Evolutionary conservation across 148 eudicot species (phyloP).

Genomic region (Diospyros kaki): DNA sequence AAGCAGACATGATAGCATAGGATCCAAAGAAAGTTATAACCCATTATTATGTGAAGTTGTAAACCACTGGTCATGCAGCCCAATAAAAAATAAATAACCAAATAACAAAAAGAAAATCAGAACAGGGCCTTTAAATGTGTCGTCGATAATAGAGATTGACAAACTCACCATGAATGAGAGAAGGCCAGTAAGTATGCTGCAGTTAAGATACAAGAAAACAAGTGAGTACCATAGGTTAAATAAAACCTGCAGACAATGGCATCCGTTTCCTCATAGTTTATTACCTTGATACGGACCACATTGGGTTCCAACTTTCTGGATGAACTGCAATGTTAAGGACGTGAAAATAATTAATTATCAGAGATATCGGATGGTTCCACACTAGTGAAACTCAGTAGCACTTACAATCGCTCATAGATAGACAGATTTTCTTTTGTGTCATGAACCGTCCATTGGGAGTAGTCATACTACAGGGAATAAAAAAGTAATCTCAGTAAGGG

Average conservation of each 20-base stretch:
- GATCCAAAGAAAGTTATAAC: neutral
- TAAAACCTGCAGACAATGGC: neutral
- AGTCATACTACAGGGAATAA: conserved; percentile 60
- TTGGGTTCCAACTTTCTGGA: conserved; percentile 98
- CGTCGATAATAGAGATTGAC: neutral
- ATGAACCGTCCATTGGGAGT: conserved; percentile 92
- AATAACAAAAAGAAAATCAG: too few relatives aligned
- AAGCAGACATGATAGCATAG: neutral
- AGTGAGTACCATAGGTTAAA: conserved; percentile 26
- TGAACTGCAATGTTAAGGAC: conserved; percentile 50
- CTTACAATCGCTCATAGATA: conserved; percentile 97
- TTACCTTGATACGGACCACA: conserved; percentile 99
- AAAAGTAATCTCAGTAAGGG: neutral
- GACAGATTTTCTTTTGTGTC: conserved; percentile 90
- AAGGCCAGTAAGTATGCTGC: conserved; percentile 95
- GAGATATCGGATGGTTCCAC: neutral
- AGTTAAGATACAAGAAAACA: conserved; percentile 19
- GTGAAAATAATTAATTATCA: conserved; percentile 13
- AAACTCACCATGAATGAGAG: conserved; percentile 96
- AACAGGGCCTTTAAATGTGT: neutral
- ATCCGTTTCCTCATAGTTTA: conserved; percentile 5
- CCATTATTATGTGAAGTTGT: neutral
- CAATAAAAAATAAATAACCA: neutral
- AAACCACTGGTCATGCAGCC: conserved; percentile 1
- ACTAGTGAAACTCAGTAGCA: conserved; percentile 1